Conservation (phyloP, 768 basidiomycete species). For the Lactarius quietus region DNA sequence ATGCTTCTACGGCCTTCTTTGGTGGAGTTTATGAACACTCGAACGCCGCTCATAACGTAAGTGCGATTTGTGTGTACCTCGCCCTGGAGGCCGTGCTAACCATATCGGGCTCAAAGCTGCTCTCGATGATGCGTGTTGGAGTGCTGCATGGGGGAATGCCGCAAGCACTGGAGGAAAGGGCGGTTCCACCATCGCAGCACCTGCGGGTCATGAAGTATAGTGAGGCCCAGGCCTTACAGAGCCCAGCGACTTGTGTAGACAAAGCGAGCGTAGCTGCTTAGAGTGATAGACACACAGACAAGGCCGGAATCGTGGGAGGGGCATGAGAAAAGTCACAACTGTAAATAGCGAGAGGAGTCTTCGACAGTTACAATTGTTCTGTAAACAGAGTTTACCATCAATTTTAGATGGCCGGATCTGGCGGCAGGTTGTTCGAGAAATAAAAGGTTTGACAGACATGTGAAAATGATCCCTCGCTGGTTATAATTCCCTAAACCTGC, state of each 20-base stretch:
- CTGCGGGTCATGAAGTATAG: slow-evolving; percentile 39
- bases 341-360: neutral
- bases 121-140: slow-evolving; percentile 61
- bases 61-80: slow-evolving; percentile 27
- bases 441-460: neutral
- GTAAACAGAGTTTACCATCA: neutral
- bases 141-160: slow-evolving; percentile 50
- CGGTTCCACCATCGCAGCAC: slow-evolving; percentile 47
- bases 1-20: slow-evolving; percentile 91
- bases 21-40: slow-evolving; percentile 88
- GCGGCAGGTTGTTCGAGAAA: neutral
- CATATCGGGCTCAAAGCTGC: slow-evolving; percentile 32
- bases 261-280: slow-evolving; percentile 26
- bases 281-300: neutral
- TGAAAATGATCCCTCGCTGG: neutral
- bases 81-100: slow-evolving; percentile 2
- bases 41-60: slow-evolving; percentile 79
- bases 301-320: neutral
- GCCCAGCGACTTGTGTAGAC: slow-evolving; percentile 32
- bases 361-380: neutral
- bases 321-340: neutral
- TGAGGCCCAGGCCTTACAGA: slow-evolving; percentile 31
- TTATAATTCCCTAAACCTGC: neutral
- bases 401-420: neutral
- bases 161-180: slow-evolving; percentile 44